A percentile compares a stretch with the other conserved stretches of the same genome.
These are phyloP conservation scores for Dipodascus albidus DNA, from an alignment of 805 yeast genomes.

Conservation along the genomic window DNA sequence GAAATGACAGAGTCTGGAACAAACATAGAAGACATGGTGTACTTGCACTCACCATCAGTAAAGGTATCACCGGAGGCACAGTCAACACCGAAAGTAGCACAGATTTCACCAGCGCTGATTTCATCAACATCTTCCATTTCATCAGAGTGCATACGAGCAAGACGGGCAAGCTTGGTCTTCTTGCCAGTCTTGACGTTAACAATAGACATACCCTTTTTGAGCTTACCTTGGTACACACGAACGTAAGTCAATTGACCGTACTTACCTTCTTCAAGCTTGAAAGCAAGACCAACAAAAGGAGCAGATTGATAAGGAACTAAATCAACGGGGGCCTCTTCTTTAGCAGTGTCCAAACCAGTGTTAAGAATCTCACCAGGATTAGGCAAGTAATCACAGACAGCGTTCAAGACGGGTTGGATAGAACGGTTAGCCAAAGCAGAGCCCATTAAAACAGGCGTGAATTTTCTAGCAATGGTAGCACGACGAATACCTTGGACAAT, in stretches of 20 bases:
- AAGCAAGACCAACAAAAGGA: constrained; percentile 95
- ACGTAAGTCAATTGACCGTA: constrained; percentile 96
- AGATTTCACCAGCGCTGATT: constrained; percentile 95
- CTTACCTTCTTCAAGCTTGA: constrained; percentile 96
- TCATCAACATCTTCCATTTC: constrained; percentile 98
- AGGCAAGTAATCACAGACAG: constrained; percentile 92
- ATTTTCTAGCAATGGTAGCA: constrained; percentile 87
- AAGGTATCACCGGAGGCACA: constrained; percentile 98
- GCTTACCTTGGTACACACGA: constrained; percentile 92
- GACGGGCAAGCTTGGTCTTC: constrained; percentile 81
- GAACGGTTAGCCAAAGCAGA: constrained; percentile 96
- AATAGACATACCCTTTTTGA: constrained; percentile 83
- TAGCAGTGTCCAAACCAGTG: constrained; percentile 66
- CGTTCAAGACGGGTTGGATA: constrained; percentile 89
- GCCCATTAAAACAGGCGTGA: constrained; percentile 99
- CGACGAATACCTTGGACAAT: constrained; percentile 85
- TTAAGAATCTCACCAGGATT: constrained; percentile 89
- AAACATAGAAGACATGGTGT: constrained; percentile 95
- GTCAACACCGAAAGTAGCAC: constrained; percentile 98
- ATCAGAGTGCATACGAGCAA: constrained; percentile 97
- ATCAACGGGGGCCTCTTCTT: constrained; percentile 56
- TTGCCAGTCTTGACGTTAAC: constrained; percentile 86
- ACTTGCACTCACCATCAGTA: constrained; percentile 67
- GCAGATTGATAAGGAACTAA: constrained; percentile 59
- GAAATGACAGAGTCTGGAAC: constrained; percentile 99